Evolutionary conservation across 139 green algal genomes (phyloP), one percentile per base, ranked within the genome.

Genomic region (Ulvella scutata): DNA sequence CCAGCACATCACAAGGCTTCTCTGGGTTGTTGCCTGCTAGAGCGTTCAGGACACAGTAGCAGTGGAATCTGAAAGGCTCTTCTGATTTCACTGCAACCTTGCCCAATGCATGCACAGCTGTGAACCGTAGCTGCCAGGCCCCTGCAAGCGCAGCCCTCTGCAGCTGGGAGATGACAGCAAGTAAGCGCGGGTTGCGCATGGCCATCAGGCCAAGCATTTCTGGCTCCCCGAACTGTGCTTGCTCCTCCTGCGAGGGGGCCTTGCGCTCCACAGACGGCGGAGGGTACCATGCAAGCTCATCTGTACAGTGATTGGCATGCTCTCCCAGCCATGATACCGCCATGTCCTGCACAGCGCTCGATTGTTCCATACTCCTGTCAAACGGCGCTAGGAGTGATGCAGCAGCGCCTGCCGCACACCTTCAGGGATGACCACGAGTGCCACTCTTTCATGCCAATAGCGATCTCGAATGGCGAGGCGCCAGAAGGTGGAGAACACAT

Each of bases 101-200:
- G 43, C 79, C 77, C 31, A 89, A 43, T 3, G 85, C 83, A 72
- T 82, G 79, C 3, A 40, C 79, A 34, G 77, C 78, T 38, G 85
- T 77, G 37, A 80, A 10, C 35, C 85, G 61, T 23, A 83, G 67
- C 74, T 81, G 75, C 85, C 83, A 88, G 10, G 83, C 77, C 26
- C 75, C 61, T 7, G 76, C 79, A 0, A 85, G 61, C 43, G 73
- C 74, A 6, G 81, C 73, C 36, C 76, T 72, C 61, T 88, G 84
- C 43, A 89, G 73, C 3, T 80, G 61, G 3, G 76, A 77, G 37
- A 89, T 51, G 31, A 86, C 78, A 13, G 75, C 72, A 31, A 79
- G 79, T 59, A 89, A 62, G 3, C 74, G 62, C 10, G 85, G 81
- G 72, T 81, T 85, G n/a, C 83, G 73, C n/a, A 79, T 37, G 3